These are phyloP conservation scores for Pseudocercospora pini-densiflorae DNA, from an alignment of 2,329 filamentous ascomycete genomes.

Conservation along the genomic window DNA sequence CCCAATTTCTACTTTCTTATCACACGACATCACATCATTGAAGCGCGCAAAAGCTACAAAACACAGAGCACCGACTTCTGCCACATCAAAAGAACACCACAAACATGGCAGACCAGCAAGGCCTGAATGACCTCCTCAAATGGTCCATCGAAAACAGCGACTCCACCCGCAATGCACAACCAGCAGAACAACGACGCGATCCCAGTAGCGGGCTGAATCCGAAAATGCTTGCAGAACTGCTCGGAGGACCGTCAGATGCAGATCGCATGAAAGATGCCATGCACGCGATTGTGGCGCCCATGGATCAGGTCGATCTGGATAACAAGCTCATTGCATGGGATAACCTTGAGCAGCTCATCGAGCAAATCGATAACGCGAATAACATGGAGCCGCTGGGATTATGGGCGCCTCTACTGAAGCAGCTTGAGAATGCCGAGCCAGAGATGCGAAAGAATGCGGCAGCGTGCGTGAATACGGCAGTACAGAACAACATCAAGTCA, in stretches of 20 bases:
- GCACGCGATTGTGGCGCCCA: constrained; percentile 67
- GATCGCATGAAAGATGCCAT: constrained; percentile 90
- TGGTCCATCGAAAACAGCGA: constrained; percentile 73
- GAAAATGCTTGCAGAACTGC: constrained; percentile 72
- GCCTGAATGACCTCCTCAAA: constrained; percentile 76
- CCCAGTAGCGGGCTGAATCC: constrained; percentile 61
- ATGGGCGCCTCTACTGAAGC: constrained; percentile 78
- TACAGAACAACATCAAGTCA: constrained; percentile 89
- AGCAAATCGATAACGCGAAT: constrained; percentile 95
- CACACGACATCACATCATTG: not conserved
- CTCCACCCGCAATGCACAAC: constrained; percentile 43
- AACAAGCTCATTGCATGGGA: constrained; percentile 85
- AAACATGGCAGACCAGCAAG: constrained; percentile 31
- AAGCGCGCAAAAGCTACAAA: not conserved
- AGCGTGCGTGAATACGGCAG: constrained; percentile 93
- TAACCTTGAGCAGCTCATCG: constrained; percentile 92
- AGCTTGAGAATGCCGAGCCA: constrained; percentile 69
- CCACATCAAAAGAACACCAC: not conserved
- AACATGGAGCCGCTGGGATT: constrained; percentile 79
- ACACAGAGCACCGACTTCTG: not conserved
- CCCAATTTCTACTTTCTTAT: not conserved
- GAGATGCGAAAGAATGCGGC: constrained; percentile 84
- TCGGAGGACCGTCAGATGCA: constrained; percentile 86
- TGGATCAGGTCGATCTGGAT: constrained; percentile 65
- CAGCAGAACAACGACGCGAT: constrained; percentile 40